Base-by-base conservation (phyloP, 108 stramenopile genomes). In the Epipyxis sp. region DNA sequence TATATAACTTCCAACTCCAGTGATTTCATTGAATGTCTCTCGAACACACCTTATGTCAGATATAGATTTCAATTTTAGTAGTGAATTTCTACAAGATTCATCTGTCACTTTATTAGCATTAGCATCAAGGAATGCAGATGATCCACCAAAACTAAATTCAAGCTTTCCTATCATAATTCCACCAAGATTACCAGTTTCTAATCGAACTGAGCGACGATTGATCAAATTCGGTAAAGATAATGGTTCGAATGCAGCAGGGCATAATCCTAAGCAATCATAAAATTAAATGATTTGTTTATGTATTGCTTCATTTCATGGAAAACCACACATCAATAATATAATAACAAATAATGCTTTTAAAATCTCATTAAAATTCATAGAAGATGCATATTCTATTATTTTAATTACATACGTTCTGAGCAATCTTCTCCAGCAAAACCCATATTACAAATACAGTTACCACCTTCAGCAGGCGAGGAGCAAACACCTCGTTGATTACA, bases 381-480 rank as follows among this genome's bases (percentile, higher is more conserved):
- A 50, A 50, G 20, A 13, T 50, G 46, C 20, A 20, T 13, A 50
- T 13, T 6, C 6, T 50, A 50, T 20, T 6, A 20, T 50, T 6
- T 50, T 50, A 20, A 20, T 50, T 13, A 67, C 65, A 43, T 27
- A 27, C 71, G 71, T 39, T 57, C 25, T 42, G 34, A 27, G 32
- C 71, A 74, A 42, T 74, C 71, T n/a, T 46, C 71, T 27, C 71
- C 71, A 10, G 71, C 43, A 42, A 13, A 74, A 20, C 71, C 71
- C 27, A 42, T 34, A 6, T 74, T 32, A 74, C 71, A 74, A 10
- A 35, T 6, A 37, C 71, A 74, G 25, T 74, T 10, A 3, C 71
- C 71, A 6, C 46, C 71, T 43, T 6, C 34, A 6, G 3, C 35
- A 65, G 20, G 13, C 44, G 71, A 42, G 10, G 34, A 16, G 25